A percentile compares a stretch with the other conserved stretches of the same genome.
phyloP scores from a whole-genome alignment of 2,329 filamentous ascomycete species.

The Diplodia corticola region DNA sequence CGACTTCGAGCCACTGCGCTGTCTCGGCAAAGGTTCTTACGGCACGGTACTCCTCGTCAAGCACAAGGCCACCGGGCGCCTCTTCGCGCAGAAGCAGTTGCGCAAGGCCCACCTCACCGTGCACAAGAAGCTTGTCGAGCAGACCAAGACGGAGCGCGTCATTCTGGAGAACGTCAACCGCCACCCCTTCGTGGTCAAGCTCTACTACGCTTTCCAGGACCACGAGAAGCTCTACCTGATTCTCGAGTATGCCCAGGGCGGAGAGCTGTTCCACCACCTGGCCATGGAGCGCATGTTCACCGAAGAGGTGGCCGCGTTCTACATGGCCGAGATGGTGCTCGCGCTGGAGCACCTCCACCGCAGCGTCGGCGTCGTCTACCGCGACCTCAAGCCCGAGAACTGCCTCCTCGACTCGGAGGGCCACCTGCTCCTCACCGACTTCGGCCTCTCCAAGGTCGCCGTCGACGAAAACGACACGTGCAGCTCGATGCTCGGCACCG shows the following conservation, averaged over 20 bases:
- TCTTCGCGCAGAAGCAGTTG: conserved; percentile 98
- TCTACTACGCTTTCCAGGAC: conserved; percentile 98
- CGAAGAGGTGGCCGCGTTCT: conserved; percentile 87
- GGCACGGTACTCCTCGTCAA: conserved; percentile 93
- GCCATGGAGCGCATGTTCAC: conserved; percentile 93
- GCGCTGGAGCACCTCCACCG: conserved; percentile 92
- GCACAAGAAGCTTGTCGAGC: conserved; percentile 92
- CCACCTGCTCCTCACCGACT: conserved; percentile 92
- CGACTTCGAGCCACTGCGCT: conserved; percentile 88
- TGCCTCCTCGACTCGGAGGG: conserved; percentile 89
- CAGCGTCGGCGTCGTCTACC: conserved; percentile 90
- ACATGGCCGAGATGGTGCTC: conserved; percentile 97
- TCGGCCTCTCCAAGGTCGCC: conserved; percentile 93
- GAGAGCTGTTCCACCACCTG: conserved; percentile 94
- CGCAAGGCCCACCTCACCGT: conserved; percentile 94
- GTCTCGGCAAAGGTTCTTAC: conserved; percentile 93
- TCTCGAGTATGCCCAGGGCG: conserved; percentile 94
- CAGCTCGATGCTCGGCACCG: conserved; percentile 88
- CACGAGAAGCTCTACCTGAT: conserved; percentile 97
- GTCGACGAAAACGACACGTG: conserved; percentile 71
- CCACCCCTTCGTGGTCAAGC: conserved; percentile 96
- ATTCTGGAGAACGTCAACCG: conserved; percentile 95
- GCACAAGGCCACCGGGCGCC: conserved; percentile 79
- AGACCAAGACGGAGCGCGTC: conserved; percentile 93
- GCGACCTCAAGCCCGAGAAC: conserved; percentile 97